Evolutionary conservation across 306 rosid genomes (phyloP).

Genomic region (Ammopiptanthus mongolicus): DNA sequence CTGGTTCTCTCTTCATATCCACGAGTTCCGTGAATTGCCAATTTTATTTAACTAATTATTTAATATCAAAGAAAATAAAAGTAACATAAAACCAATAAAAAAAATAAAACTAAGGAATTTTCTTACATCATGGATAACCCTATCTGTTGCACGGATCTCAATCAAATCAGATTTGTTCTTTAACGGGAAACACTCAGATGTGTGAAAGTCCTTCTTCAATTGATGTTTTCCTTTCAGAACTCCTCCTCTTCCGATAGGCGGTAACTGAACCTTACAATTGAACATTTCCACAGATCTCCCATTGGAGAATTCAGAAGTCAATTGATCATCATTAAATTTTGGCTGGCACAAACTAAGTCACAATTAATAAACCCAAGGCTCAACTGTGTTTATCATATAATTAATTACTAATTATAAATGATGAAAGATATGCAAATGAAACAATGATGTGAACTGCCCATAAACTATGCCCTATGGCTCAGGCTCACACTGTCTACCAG

Average conservation of each 20-base stretch:
- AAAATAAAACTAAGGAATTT: background rate
- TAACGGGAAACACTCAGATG: constrained; percentile 18
- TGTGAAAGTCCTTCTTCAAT: constrained; percentile 13
- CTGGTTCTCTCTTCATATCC: background rate
- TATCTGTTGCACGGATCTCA: constrained; percentile 28
- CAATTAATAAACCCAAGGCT: constrained; percentile 7
- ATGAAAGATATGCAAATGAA: background rate
- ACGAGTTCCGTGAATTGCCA: background rate
- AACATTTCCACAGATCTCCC: constrained; percentile 18
- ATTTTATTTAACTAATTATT: background rate
- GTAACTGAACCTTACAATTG: constrained; percentile 16
- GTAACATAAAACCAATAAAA: constrained; percentile 2
- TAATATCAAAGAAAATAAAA: background rate
- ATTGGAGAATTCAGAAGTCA: constrained; percentile 9
- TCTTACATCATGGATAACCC: constrained; percentile 37
- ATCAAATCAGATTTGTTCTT: constrained; percentile 24
- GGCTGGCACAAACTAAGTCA: constrained; percentile 22
- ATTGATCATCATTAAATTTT: constrained; percentile 9
- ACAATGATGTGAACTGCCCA: background rate
- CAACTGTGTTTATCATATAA: background rate
- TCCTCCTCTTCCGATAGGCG: constrained; percentile 19
- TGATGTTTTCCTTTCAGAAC: constrained; percentile 20
- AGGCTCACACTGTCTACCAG: background rate
- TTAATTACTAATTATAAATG: background rate
- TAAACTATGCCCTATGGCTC: background rate